Evolutionary conservation across 257 asterid genomes (phyloP).

Genomic region (Nicotiana tabacum): DNA sequence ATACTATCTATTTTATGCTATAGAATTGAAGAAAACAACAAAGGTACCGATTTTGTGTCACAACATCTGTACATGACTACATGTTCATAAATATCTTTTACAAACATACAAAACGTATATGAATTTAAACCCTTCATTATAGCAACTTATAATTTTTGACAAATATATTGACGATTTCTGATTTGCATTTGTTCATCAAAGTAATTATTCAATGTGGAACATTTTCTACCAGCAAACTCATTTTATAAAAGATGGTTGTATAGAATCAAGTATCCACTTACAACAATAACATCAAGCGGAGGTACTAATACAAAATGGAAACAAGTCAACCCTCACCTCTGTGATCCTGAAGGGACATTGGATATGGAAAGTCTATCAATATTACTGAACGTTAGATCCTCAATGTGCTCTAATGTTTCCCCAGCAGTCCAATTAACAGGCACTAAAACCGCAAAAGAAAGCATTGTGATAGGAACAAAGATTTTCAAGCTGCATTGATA

Average conservation of each 20-base stretch:
- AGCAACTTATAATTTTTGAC: not conserved
- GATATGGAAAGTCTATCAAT: constrained; percentile 22
- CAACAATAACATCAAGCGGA: not conserved
- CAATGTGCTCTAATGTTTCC: constrained; percentile 36
- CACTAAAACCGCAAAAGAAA: constrained; percentile 63
- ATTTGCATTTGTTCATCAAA: not conserved
- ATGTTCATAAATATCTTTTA: not conserved
- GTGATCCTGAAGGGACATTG: constrained; percentile 20
- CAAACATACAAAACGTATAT: not conserved
- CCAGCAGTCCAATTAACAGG: constrained; percentile 87
- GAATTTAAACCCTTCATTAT: not conserved
- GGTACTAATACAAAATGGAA: not conserved
- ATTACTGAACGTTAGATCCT: constrained; percentile 28
- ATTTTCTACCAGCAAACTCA: not conserved
- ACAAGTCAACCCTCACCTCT: constrained; percentile 12
- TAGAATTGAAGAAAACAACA: not conserved
- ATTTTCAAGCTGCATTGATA: constrained; percentile 64
- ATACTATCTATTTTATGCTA: not conserved
- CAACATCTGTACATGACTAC: not conserved
- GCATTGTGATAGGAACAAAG: constrained; percentile 68
- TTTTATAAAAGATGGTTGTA: not conserved
- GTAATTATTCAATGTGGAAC: not conserved
- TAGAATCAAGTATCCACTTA: not conserved
- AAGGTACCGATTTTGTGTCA: not conserved
- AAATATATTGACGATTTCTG: not conserved